Conservation (phyloP, 768 basidiomycete genomes). For the Leucocoprinus leucothites region DNA sequence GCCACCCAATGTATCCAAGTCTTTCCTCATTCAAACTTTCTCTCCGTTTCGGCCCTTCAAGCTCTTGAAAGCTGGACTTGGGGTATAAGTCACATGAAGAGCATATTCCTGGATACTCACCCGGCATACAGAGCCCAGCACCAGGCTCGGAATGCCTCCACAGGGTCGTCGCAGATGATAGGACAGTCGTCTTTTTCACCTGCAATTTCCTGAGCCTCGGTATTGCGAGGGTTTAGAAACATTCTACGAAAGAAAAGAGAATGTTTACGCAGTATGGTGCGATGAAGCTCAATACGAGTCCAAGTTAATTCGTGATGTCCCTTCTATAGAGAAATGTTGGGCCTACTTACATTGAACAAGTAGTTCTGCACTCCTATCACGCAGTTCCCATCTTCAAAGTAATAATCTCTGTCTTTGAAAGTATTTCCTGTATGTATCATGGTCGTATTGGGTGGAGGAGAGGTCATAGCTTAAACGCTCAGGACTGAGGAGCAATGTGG, state of each 20-base stretch:
- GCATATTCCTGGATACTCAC: too few species aligned
- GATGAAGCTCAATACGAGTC: not conserved
- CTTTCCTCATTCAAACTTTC: not conserved
- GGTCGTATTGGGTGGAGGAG: too few species aligned
- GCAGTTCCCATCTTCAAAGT: not conserved
- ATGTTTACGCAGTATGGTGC: not conserved
- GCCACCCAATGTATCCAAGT: not conserved
- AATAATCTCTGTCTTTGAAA: not conserved
- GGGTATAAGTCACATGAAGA: too few species aligned
- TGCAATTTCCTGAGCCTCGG: too few species aligned
- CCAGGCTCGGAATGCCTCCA: not conserved
- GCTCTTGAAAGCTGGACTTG: not conserved
- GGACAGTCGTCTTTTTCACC: not conserved
- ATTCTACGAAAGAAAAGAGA: not conserved
- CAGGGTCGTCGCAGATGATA: not conserved
- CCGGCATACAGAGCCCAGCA: constrained; percentile 2
- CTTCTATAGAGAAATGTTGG: not conserved
- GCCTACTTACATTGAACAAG: not conserved
- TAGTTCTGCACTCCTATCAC: not conserved
- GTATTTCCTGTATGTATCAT: too few species aligned
- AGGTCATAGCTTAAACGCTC: too few species aligned
- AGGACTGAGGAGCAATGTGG: too few species aligned
- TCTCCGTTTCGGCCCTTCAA: too few species aligned
- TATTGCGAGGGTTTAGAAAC: not conserved
- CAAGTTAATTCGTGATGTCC: not conserved